Evolutionary conservation across 2,329 filamentous ascomycete species (phyloP), one percentile per base, ranked within the genome.

Genomic region (Pseudogymnoascus destructans): DNA sequence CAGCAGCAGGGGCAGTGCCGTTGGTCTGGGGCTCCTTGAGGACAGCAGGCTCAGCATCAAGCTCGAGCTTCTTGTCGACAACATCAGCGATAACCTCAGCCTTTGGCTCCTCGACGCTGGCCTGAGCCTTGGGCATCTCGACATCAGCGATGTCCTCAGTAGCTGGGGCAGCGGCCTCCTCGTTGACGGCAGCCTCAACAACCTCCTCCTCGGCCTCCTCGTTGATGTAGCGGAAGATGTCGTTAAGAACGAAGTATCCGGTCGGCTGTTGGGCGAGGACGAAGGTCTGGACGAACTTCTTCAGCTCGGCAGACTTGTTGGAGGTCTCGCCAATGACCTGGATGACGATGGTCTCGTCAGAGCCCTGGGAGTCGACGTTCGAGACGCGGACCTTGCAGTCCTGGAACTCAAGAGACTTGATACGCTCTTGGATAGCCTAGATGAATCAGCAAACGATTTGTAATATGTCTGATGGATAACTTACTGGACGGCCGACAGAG

Each of bases 261-360:
- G 92, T 95, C 55, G 89, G 89, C 75, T 98, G 93, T 73, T 92
- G 85, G 55, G 93, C 93, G 62, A 98, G 87, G 62, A 98, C 89
- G 67, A 98, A 98, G 57, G 92, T 97, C 79, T 98, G 93, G 38
- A 91, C 87, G 69, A 98, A 98, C 73, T 96, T 96, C 77, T 88
- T 91, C 68, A 92, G 89, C 60, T 93, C 88, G 63, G 85, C 85
- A 55, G 82, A 84, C 73, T 95, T 95, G 81, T 95, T 96, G 67
- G 91, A 95, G 68, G 93, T 95, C 75, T 97, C 92, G 64, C 93
- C 93, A 70, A 98, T 96, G 67, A 97, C 93, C 73, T 95, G 91
- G 68, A 98, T 95, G 66, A 98, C 85, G 66, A 98, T 97, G 75
- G 91, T 95, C 62, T 91, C 84, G 71, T 85, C 87, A 8, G 92